Percentiles rank a stretch among this genome's conserved stretches.
Evolutionary conservation across 1,139 yeast species (phyloP).

Genomic region (Lodderomyces theae): DNA sequence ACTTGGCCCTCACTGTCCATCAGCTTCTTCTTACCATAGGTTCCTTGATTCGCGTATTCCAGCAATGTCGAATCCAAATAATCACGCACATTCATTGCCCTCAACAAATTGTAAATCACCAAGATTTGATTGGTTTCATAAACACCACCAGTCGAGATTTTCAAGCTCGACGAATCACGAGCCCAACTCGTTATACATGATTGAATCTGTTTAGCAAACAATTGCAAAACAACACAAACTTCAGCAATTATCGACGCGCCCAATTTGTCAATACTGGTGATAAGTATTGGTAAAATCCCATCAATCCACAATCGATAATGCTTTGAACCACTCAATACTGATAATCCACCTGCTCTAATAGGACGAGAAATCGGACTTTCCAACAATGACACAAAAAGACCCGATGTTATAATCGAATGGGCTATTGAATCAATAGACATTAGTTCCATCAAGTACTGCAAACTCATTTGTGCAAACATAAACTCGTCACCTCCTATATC

Average conservation of each 20-base stretch:
- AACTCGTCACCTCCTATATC: slow-evolving; percentile 62
- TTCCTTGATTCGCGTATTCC: slow-evolving; percentile 5
- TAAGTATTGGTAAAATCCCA: slow-evolving; percentile 69
- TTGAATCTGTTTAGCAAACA: slow-evolving; percentile 65
- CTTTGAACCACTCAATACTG: slow-evolving; percentile 47
- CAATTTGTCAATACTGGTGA: slow-evolving; percentile 58
- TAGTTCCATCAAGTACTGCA: slow-evolving; percentile 69
- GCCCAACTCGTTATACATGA: slow-evolving; percentile 71
- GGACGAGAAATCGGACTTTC: slow-evolving; percentile 71
- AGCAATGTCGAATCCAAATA: slow-evolving; percentile 23
- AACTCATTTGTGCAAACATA: slow-evolving; percentile 68
- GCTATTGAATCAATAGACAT: slow-evolving; percentile 64
- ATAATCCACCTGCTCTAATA: slow-evolving; percentile 65
- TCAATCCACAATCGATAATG: slow-evolving; percentile 78
- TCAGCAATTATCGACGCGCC: slow-evolving; percentile 68
- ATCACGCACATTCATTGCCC: slow-evolving; percentile 45
- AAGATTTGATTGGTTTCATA: slow-evolving; percentile 82
- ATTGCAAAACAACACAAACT: slow-evolving; percentile 57
- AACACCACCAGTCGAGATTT: slow-evolving; percentile 61
- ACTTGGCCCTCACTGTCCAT: too few relatives aligned
- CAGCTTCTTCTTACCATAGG: too few relatives aligned
- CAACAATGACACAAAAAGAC: slow-evolving; percentile 65
- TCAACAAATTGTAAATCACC: slow-evolving; percentile 59
- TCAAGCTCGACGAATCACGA: slow-evolving; percentile 49
- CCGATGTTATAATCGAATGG: slow-evolving; percentile 59